Percentiles rank a stretch among this genome's conserved stretches.
phyloP scores from a whole-genome alignment of 169 alveolate species.

The Cryptosporidium xiaoi region DNA sequence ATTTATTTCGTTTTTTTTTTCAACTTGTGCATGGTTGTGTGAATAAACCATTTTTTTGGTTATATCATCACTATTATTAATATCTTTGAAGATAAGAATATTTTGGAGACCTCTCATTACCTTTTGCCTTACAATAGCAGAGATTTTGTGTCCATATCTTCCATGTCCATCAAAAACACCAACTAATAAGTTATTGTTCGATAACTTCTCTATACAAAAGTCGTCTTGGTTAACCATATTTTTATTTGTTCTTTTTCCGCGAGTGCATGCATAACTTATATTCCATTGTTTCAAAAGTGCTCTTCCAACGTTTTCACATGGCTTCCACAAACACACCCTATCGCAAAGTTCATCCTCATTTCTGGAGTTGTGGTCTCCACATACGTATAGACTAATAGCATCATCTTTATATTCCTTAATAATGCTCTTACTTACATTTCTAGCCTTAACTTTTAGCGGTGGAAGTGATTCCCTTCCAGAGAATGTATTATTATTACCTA shows the following conservation, averaged over 20 bases:
- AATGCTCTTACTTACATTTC: constrained; percentile 4
- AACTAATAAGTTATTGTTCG: constrained; percentile 8
- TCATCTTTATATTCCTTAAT: constrained; percentile 10
- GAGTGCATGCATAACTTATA: constrained; percentile 28
- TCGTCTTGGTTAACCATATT: constrained; percentile 69
- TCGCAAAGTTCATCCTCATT: constrained; percentile 22
- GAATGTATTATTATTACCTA: neutral
- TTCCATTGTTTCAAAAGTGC: constrained; percentile 14
- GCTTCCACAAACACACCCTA: constrained; percentile 57
- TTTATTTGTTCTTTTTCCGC: constrained; percentile 51
- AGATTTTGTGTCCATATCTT: constrained; percentile 58
- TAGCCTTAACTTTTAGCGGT: constrained; percentile 41
- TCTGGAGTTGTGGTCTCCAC: constrained; percentile 25
- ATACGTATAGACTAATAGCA: constrained; percentile 5
- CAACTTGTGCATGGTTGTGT: neutral
- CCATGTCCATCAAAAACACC: constrained; percentile 74
- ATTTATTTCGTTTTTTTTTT: neutral
- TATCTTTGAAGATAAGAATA: neutral
- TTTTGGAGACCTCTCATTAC: constrained; percentile 28
- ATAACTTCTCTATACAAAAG: constrained; percentile 26
- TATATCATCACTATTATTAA: neutral
- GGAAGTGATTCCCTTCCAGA: constrained; percentile 46
- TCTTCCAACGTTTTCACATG: constrained; percentile 26
- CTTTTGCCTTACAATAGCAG: constrained; percentile 63
- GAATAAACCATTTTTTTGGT: neutral